phyloP scores from a whole-genome alignment of 805 yeast genomes.

The Kuraishia floccosa region DNA sequence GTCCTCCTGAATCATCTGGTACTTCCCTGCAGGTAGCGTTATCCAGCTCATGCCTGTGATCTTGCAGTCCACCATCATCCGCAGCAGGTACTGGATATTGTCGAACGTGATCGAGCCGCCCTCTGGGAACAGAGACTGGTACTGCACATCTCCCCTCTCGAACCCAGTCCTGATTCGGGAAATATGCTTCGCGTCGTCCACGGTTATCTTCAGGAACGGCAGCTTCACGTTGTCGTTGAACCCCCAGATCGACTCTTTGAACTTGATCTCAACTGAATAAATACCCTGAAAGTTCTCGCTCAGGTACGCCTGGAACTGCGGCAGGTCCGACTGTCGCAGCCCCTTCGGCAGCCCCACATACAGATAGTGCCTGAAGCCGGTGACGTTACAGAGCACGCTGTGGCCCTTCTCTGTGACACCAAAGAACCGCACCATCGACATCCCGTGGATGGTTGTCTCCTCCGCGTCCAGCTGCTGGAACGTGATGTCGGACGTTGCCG shows the following conservation, averaged over 20 bases:
- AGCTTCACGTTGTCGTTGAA: conserved; percentile 67
- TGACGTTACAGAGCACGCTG: conserved; percentile 81
- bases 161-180: conserved; percentile 66
- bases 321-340: conserved; percentile 45
- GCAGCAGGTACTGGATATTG: conserved; percentile 73
- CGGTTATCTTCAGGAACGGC: conserved; percentile 69
- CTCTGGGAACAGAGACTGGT: conserved; percentile 50
- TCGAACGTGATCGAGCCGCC: conserved; percentile 69
- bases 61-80: conserved; percentile 87
- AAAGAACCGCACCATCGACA: conserved; percentile 68
- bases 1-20: conserved; percentile 27
- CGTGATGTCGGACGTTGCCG: conserved; percentile 37
- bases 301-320: conserved; percentile 32
- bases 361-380: conserved; percentile 82
- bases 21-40: conserved; percentile 70
- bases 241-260: conserved; percentile 91
- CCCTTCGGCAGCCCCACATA: conserved; percentile 87
- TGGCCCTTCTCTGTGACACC: conserved; percentile 88
- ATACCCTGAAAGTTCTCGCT: conserved; percentile 43
- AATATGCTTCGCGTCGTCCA: conserved; percentile 54
- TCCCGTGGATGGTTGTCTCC: conserved; percentile 48
- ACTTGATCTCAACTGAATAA: conserved; percentile 47
- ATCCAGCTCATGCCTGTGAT: conserved; percentile 98
- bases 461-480: conserved; percentile 96
- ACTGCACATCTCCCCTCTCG: conserved; percentile 70